Evolutionary conservation across 768 basidiomycete genomes (phyloP).

Genomic region (Tulasnella calospora): DNA sequence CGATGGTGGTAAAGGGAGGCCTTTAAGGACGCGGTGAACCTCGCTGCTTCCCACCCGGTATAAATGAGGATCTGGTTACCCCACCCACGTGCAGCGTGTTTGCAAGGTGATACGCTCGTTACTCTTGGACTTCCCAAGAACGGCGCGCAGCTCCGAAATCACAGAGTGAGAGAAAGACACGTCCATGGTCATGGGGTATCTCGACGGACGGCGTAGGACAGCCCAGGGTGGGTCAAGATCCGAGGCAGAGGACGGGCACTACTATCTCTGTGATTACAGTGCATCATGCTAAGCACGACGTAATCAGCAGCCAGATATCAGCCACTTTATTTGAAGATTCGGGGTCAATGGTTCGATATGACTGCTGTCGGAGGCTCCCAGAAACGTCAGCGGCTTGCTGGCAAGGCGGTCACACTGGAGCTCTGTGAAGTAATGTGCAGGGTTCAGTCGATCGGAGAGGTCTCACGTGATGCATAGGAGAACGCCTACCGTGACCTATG

Average conservation of each 20-base stretch:
- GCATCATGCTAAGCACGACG: not conserved
- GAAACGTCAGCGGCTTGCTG: not conserved
- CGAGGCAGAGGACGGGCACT: not conserved
- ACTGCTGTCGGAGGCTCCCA: not conserved
- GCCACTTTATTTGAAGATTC: not conserved
- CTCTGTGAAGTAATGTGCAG: not conserved
- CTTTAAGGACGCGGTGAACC: not conserved
- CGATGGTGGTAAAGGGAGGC: not conserved
- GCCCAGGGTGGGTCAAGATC: not conserved
- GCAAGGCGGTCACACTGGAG: not conserved
- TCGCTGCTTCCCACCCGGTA: constrained; percentile 6
- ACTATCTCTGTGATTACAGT: not conserved
- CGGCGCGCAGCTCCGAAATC: not conserved
- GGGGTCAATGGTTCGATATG: not conserved
- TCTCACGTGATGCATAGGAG: not conserved
- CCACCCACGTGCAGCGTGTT: constrained; percentile 11
- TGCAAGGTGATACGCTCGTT: constrained; percentile 6
- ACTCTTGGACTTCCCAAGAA: not conserved
- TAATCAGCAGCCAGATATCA: not conserved
- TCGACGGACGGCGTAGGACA: not conserved
- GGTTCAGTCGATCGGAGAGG: not conserved
- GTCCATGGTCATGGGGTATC: not conserved
- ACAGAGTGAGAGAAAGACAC: not conserved
- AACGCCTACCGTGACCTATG: too few relatives aligned
- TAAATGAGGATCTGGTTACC: not conserved